Evolutionary conservation across 495 filamentous ascomycete species (phyloP).

Genomic region (Penicillium odoratum): DNA sequence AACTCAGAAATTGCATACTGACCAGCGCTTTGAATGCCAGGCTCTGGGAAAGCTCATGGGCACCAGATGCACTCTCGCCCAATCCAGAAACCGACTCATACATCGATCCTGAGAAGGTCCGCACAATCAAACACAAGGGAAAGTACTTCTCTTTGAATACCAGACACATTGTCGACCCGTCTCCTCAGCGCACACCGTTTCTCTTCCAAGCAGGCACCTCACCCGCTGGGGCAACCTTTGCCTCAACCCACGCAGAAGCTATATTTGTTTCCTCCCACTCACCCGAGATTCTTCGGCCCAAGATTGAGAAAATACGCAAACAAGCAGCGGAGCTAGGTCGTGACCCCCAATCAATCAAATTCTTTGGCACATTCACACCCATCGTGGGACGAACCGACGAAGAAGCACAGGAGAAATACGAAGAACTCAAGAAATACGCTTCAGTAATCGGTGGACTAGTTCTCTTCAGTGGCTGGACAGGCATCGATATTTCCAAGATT

Average conservation of each 20-base stretch:
- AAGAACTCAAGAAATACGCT: conserved; percentile 51
- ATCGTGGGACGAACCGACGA: conserved; percentile 58
- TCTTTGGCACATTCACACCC: conserved; percentile 59
- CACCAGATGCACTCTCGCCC: conserved; percentile 50
- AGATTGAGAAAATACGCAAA: conserved; percentile 55
- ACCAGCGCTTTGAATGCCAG: conserved; percentile 18
- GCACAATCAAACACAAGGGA: conserved; percentile 59
- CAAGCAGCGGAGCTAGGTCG: conserved; percentile 51
- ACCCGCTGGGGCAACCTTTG: conserved; percentile 56
- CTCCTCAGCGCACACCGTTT: conserved; percentile 62
- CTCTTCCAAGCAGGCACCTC: conserved; percentile 67
- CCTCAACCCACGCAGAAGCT: conserved; percentile 60
- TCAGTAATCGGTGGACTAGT: conserved; percentile 57
- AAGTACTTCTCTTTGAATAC: conserved; percentile 56
- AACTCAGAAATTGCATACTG: not conserved
- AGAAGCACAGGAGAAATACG: conserved; percentile 54
- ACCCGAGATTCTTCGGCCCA: conserved; percentile 48
- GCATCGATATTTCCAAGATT: conserved; percentile 59
- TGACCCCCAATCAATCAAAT: conserved; percentile 57
- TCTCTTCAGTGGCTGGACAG: conserved; percentile 62
- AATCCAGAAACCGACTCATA: conserved; percentile 53
- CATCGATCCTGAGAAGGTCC: conserved; percentile 54
- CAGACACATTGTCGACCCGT: conserved; percentile 58
- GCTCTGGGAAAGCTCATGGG: conserved; percentile 64
- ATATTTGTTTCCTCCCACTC: conserved; percentile 63